phyloP scores from a whole-genome alignment of 805 yeast genomes.

The Helenozyma baotianmanensis region DNA sequence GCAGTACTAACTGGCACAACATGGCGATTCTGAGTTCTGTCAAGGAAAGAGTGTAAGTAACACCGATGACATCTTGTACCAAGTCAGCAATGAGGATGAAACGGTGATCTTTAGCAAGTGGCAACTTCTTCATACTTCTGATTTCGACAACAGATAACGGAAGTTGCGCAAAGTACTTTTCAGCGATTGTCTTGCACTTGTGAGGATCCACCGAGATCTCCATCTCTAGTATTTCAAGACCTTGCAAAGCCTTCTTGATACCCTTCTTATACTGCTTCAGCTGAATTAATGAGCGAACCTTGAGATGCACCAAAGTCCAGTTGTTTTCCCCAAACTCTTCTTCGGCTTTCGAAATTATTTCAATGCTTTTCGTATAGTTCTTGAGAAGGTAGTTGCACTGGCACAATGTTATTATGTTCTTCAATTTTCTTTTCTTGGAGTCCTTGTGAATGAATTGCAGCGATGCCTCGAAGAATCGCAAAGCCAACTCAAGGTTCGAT shows the following conservation, averaged over 20 bases:
- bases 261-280: conserved; percentile 29
- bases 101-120: conserved; percentile 21
- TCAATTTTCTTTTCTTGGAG: conserved; percentile 19
- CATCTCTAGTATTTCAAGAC: conserved; percentile 33
- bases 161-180: conserved; percentile 21
- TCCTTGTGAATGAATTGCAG: conserved; percentile 18
- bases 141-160: conserved; percentile 40
- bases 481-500: conserved; percentile 38
- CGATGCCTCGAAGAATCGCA: conserved; percentile 37
- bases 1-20: conserved; percentile 27
- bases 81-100: conserved; percentile 35
- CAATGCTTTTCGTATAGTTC: conserved; percentile 31
- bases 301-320: conserved; percentile 31
- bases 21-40: conserved; percentile 26
- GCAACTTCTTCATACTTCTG: conserved; percentile 21
- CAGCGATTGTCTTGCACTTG: conserved; percentile 18
- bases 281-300: conserved; percentile 33
- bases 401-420: conserved; percentile 26
- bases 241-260: conserved; percentile 28
- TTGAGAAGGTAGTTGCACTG: conserved; percentile 26
- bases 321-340: conserved; percentile 28
- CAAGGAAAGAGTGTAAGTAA: conserved; percentile 24
- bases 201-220: conserved; percentile 24
- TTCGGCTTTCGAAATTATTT: conserved; percentile 28
- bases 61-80: conserved; percentile 34